Percentiles rank a stretch among this genome's conserved stretches.
These are phyloP conservation scores for Solanum verrucosum DNA, from an alignment of 257 asterid genomes.

Conservation along the genomic window DNA sequence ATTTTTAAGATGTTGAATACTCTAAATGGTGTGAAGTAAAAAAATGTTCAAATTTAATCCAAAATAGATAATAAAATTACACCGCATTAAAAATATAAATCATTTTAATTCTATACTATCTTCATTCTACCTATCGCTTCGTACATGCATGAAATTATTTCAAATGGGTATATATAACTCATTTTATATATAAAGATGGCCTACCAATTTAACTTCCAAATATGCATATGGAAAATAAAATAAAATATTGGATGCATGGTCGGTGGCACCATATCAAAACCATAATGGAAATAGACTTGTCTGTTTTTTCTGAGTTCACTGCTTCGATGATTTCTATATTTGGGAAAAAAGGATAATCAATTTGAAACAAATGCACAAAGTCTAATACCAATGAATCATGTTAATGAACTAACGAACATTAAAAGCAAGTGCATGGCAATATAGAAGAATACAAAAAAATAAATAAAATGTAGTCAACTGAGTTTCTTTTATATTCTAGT, in stretches of 20 bases:
- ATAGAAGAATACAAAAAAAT: background rate
- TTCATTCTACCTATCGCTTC: no score
- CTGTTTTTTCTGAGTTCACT: background rate
- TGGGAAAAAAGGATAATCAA: background rate
- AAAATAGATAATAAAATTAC: no score
- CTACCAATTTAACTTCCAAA: background rate
- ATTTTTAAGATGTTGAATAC: no score
- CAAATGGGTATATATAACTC: background rate
- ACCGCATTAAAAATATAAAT: no score
- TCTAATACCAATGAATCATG: background rate
- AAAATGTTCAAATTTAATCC: no score
- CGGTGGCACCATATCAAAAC: background rate
- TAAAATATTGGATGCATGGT: background rate
- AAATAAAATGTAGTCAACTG: background rate
- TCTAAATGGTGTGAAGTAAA: no score
- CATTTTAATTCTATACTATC: no score
- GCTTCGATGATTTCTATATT: background rate
- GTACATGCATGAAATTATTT: background rate
- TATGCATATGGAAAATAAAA: background rate
- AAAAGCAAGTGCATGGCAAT: background rate
- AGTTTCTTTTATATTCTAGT: background rate
- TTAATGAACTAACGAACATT: background rate
- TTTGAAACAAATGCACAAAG: background rate
- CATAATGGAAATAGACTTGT: background rate
- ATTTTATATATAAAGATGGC: background rate